Evolutionary conservation across 441 rosid genomes (phyloP), one percentile per base, ranked within the genome.

Genomic region (Macaranga tanarius): DNA sequence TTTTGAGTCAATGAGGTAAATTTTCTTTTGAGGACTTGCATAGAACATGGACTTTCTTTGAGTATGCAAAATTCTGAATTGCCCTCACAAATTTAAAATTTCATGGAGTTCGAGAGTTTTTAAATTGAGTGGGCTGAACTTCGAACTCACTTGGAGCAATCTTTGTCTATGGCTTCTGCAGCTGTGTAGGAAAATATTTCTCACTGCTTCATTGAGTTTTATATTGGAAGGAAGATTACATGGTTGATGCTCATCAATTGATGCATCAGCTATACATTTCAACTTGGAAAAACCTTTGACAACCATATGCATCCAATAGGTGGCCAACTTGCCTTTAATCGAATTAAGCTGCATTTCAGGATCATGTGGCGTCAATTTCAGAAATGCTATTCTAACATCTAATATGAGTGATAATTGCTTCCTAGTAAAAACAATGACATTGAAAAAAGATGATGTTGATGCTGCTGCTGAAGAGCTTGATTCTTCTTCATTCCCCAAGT

Each of bases 1-100:
- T 89, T 91, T 70, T 91, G 75, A 87, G 77, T 62, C 69, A 65
- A 2, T 5, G 26, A 82, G 90, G 86, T 81, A 76, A 59, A 72
- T 62, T 22, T 26, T 45, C 20, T 40, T 40, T 7, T 8, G 7
- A 17, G 9, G 28, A 2, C 34, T 5, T 2, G 34, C 34, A 31
- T 31, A 31, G 34, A 31, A 31, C 34, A 31, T 31, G 5, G 34
- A 31, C 3, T 28, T 28, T 4, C 34, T 31, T 31, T 31, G 34
- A 31, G 34, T 31, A 28, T 5, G 25, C 42, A 11, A 44, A 57
- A 42, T 15, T 57, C 3, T 44, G 26, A 22, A 42, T 42, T 26
- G 23, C 57, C 19, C 12, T 71, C n/a, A 16, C 28, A 47, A 71
- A 7, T 31, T 28, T 22, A 15, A 23, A 22, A 1, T 31, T 4